Evolutionary conservation across 2,329 filamentous ascomycete genomes (phyloP).

Genomic region (Microdochium trichocladiopsis): DNA sequence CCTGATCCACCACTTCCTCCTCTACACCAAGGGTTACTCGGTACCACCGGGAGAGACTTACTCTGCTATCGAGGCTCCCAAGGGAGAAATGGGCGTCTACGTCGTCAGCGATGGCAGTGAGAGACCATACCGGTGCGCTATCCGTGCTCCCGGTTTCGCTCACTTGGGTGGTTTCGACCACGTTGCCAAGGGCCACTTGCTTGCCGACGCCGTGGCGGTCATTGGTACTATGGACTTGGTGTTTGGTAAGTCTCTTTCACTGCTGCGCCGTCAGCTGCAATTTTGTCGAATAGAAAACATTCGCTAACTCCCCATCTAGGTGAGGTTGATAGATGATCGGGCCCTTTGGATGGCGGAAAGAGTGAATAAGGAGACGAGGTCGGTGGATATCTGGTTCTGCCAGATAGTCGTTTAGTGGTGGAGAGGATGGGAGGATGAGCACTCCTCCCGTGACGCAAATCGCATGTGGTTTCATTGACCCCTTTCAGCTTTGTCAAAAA

Average conservation of each 20-base stretch:
- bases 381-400: no score
- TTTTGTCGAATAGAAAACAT: neutral
- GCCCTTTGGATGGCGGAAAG: slow-evolving; percentile 3
- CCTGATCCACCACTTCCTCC: slow-evolving; percentile 96
- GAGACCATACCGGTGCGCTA: slow-evolving; percentile 95
- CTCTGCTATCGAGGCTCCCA: slow-evolving; percentile 96
- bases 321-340: slow-evolving; percentile 51
- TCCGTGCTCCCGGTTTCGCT: slow-evolving; percentile 92
- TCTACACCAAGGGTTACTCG: slow-evolving; percentile 97
- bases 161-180: slow-evolving; percentile 94
- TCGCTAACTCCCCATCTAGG: slow-evolving; percentile 25
- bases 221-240: slow-evolving; percentile 88
- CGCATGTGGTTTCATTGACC: neutral
- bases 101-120: slow-evolving; percentile 94
- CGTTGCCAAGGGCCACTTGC: slow-evolving; percentile 80
- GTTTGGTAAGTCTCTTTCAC: slow-evolving; percentile 56
- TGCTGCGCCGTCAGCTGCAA: neutral
- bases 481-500: neutral
- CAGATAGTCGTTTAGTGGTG: slow-evolving; percentile 23
- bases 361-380: slow-evolving; percentile 8
- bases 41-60: slow-evolving; percentile 98
- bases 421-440: slow-evolving; percentile 1
- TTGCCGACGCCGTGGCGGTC: slow-evolving; percentile 94
- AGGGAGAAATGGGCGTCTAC: slow-evolving; percentile 99
- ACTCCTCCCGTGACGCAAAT: neutral